Base-by-base conservation (phyloP, 23 red algal genomes). In the Pyropia yezoensis region DNA sequence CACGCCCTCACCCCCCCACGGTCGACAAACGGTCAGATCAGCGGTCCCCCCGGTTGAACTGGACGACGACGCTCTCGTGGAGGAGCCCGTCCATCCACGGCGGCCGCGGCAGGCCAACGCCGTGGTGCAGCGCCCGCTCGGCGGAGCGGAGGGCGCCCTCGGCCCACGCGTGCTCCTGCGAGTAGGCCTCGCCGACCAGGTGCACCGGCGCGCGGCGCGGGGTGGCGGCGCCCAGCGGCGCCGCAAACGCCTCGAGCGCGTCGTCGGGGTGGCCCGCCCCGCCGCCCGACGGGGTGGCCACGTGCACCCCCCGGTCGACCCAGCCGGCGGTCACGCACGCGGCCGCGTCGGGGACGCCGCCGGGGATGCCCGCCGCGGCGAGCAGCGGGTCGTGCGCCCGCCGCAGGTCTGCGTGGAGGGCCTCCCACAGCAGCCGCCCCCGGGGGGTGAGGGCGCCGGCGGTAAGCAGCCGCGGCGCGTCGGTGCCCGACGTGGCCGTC, bases 21-120 rank as follows among this genome's bases (percentile, higher is more conserved):
- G n/a, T n/a, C n/a, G n/a, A n/a, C n/a, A n/a, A n/a, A n/a, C n/a
- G n/a, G n/a, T n/a, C n/a, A n/a, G n/a, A n/a, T n/a, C n/a, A n/a
- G n/a, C n/a, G n/a, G n/a, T n/a, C n/a, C n/a, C 64, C 65, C n/a
- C 26, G 64, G 33, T 83, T 83, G 67, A 65, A 83, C 33, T 66
- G 65, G 9, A 53, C 65, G 14, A 83, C 74, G 4, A 83, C 60
- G 5, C 68, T 74, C 18, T 13, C 5, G 61, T 83, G 79, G 45
- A 73, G 67, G 27, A 26, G 19, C 22, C 57, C 59, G 59, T 83
- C 79, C 65, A 74, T 63, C 79, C 79, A 83, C 17, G 23, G 18
- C 13, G 67, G 79, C 2, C 58, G 23, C 27, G 49, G 22, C 17
- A 83, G 19, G 5, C 50, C 52, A 33, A 65, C 72, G 11, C 74